Base-by-base conservation (phyloP, 768 basidiomycete species). In the Coprinopsis strossmayeri region DNA sequence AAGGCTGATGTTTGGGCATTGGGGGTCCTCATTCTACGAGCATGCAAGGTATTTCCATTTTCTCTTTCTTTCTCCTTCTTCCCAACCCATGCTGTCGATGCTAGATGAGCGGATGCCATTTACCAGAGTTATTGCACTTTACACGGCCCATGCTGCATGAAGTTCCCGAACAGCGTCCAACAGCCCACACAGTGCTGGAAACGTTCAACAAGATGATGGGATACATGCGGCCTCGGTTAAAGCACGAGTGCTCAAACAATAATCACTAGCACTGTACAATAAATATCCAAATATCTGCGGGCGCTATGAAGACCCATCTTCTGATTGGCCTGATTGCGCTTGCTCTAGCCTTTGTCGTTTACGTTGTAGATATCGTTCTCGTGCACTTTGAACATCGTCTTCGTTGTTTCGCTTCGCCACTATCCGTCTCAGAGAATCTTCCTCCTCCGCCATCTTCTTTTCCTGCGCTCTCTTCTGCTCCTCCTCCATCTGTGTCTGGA, bases 381-480 rank as follows among this genome's bases (percentile, higher is more conserved):
- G 77, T 12, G 89, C 90, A 60, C 76, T 83, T 64, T 82, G 73
- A 30, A 94, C 78, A 46, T 82, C 79, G n/a, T 64, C 64, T 30
- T 87, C 83, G 23, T 76, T 82, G 60, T 94, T 95, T 51, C 91
- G 76, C 61, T 82, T 87, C 45, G 78, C 70, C 21, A 90, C 76
- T 28, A 77, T 72, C 51, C 84, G 75, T 59, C 81, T 81, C 30
- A 75, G 71, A n/a, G 76, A 79, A 57, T 83, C 81, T 45, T 80
- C 70, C 46, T 85, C 84, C 30, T 74, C 73, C 52, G 69, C 70
- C 56, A 77, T 76, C 60, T 68, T 79, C 61, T 82, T 81, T 50
- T 69, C 61, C 51, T 70, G 69, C 34, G 79, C 56, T 52, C 84
- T 78, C 53, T 77, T 74, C 45, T 76, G 70, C 61, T 95, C 89